phyloP scores from a whole-genome alignment of 2,329 filamentous ascomycete genomes.

The Cladosporium velox region DNA sequence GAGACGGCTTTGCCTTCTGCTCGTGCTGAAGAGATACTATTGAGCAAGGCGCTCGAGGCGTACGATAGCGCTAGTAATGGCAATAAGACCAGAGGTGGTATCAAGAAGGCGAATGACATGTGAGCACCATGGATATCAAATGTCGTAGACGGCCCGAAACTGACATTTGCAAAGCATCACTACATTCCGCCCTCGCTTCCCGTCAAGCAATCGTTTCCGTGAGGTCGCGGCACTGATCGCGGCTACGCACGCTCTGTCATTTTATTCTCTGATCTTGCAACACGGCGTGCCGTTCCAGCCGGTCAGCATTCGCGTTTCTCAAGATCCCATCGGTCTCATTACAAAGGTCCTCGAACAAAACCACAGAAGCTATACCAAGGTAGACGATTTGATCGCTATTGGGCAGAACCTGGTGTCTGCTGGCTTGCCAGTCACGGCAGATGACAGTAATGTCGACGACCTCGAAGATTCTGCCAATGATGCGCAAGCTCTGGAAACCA shows the following conservation, averaged over 20 bases:
- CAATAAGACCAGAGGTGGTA: conserved; percentile 71
- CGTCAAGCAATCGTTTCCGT: conserved; percentile 53
- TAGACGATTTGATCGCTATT: conserved; percentile 72
- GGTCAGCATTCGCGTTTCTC: conserved; percentile 73
- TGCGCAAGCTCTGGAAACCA: conserved; percentile 17
- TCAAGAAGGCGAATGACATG: conserved; percentile 78
- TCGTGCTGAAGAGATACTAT: conserved; percentile 56
- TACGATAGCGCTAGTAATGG: conserved; percentile 84
- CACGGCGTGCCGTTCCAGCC: conserved; percentile 79
- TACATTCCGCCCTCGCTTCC: conserved; percentile 63
- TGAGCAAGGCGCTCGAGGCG: conserved; percentile 65
- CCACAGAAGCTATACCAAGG: conserved; percentile 68
- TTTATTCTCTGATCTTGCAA: conserved; percentile 75
- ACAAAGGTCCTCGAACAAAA: conserved; percentile 76
- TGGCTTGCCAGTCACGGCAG: conserved; percentile 30
- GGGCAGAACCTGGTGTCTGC: conserved; percentile 67
- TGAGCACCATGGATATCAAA: conserved; percentile 42
- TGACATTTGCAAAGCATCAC: conserved; percentile 55
- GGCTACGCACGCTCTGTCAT: conserved; percentile 73
- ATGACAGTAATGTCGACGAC: conserved; percentile 31
- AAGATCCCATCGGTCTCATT: conserved; percentile 73
- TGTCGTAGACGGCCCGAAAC: conserved; percentile 7
- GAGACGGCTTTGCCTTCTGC: conserved; percentile 37
- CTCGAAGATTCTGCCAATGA: conserved; percentile 36
- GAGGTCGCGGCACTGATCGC: conserved; percentile 65